These are phyloP conservation scores for Piper betle DNA, from an alignment of 164 flowering plant species.

Conservation along the genomic window DNA sequence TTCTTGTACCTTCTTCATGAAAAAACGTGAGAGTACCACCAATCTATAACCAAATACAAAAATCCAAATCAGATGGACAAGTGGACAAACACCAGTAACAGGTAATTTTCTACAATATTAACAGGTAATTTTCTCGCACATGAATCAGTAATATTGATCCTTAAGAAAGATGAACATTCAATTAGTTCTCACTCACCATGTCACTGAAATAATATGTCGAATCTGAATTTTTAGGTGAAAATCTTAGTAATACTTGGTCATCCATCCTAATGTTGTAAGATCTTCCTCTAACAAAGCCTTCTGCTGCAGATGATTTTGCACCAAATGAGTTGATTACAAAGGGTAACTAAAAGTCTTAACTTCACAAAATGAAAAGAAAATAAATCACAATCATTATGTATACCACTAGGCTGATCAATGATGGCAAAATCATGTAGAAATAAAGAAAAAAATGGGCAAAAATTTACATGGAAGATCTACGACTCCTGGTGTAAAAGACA, in stretches of 20 bases:
- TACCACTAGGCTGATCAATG: too few relatives aligned
- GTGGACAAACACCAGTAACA: background rate
- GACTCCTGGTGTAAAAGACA: constrained; percentile 32
- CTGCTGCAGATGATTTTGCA: constrained; percentile 72
- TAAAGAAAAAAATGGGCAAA: constrained; percentile 17
- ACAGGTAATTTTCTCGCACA: background rate
- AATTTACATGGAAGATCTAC: constrained; percentile 62
- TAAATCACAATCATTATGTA: too few relatives aligned
- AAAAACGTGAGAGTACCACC: constrained; percentile 98
- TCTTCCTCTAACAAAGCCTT: constrained; percentile 86
- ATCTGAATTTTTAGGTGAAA: constrained; percentile 88
- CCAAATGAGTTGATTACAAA: constrained; percentile 27
- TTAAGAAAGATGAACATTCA: too few relatives aligned
- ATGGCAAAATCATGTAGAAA: background rate
- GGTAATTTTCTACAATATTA: background rate
- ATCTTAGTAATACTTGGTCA: constrained; percentile 85
- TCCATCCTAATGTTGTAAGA: constrained; percentile 95
- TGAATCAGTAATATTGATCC: too few relatives aligned
- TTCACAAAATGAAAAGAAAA: background rate
- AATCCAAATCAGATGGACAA: constrained; percentile 4
- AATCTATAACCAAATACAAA: constrained; percentile 32
- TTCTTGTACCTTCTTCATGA: constrained; percentile 77
- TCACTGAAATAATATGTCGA: constrained; percentile 91
- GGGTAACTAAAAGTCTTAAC: background rate
- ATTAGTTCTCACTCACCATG: constrained; percentile 30